Base-by-base conservation (phyloP, 441 rosid genomes). In the Pelargonium australe region DNA sequence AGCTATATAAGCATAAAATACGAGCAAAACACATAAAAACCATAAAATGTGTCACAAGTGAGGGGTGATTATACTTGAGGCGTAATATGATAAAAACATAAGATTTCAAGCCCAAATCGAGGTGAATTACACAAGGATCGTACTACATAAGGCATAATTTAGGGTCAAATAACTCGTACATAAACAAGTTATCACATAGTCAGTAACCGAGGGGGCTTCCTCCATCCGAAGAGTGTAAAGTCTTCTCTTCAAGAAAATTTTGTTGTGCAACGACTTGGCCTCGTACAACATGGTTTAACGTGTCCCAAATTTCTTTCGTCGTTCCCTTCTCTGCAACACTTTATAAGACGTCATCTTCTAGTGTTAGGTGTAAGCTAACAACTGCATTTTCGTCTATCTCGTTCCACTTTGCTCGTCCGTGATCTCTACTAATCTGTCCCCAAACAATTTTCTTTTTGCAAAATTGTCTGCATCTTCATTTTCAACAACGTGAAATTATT, bases 231-330 rank as follows among this genome's bases (percentile, higher is more conserved):
- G n/a, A 51, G 51, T 68, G 14, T 51, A 67, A 1, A 67, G 62
- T 13, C 7, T 67, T 10, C 12, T 49, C 5, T 68, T 53, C 47
- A 68, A 28, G 19, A 67, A 51, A 13, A 67, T 51, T 4, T 51
- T 67, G 17, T 74, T 64, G 49, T 68, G 61, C 0, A 73, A 34
- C 13, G 69, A 68, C 6, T 73, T 65, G 9, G 34, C 19, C 23
- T 68, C n/a, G 0, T 73, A 68, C 3, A 68, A 19, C 5, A 28
- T 69, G 4, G 25, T 8, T 8, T 20, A 73, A 17, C 63, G 16
- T 55, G 6, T 41, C 69, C 1, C 31, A 20, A 20, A 20, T 20
- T 20, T 20, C 23, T 20, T 20, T 20, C 1, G 23, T 20, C 23
- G 23, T 20, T 12, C 17, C 37, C 34, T 5, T 66, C 19, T 66